Base-by-base conservation (phyloP, 2,329 filamentous ascomycete genomes). In the Aspergillus sp. region DNA sequence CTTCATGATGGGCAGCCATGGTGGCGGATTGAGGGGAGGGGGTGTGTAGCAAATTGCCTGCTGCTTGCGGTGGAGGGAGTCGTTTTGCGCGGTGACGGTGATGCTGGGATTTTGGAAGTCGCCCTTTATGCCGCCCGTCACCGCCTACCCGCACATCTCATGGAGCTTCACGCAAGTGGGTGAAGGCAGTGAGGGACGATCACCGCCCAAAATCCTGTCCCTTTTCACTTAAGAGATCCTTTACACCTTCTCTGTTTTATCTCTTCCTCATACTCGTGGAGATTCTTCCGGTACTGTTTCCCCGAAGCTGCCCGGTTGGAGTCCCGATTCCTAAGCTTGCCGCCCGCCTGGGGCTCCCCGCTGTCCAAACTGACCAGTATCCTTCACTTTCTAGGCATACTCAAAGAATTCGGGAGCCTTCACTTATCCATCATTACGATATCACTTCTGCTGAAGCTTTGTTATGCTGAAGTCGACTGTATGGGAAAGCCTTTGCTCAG, bases 1-100 rank as follows among this genome's bases (percentile, higher is more conserved):
- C 80, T 68, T 79, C 78, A 58, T 74, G 71, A 58, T 75, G 66
- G 56, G 78, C 74, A 67, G 80, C 78, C 82, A 85, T 85, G 68
- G 70, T 77, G 76, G 70, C 66, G 69, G 67, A 62, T 67, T 61
- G 57, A 52, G 66, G 61, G 66, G 61, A 2, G 39, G 60, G 26
- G 56, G 55, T n/a, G n/a, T n/a, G 50, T 54, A 54, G 56, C 59
- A 59, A 65, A 57, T 59, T 55, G 59, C 55, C 53, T 62, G 65
- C 66, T 69, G 67, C 65, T 71, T 65, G 65, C 58, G 62, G 54
- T 63, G 63, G 58, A 42, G 66, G 64, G 36, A 42, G 36, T 42
- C 36, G 36, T 16, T 66, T 68, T 55, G 66, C 67, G 52, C 55
- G 60, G 59, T 61, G 51, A 60, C 54, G 60, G 59, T 60, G 53